Conservation (phyloP, 176 grass and related monocot genomes). For the Otatea glauca region DNA sequence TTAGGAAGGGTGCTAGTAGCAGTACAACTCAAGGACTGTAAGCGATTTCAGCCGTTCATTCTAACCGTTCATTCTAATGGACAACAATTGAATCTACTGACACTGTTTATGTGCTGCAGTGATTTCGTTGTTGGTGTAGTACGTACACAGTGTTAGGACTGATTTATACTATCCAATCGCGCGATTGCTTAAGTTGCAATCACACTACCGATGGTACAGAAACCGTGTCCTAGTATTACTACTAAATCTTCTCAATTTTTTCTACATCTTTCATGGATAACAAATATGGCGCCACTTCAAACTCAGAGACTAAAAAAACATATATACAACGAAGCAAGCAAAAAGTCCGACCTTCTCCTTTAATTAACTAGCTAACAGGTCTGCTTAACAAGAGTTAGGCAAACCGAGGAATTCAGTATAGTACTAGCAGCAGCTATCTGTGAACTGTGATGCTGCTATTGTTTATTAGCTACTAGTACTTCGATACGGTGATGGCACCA, state of each 20-base stretch:
- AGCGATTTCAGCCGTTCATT: too few species aligned
- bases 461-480: neutral
- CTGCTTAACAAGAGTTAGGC: slow-evolving; percentile 32
- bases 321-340: neutral
- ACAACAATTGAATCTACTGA: too few species aligned
- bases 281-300: neutral
- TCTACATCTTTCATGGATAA: neutral
- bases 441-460: slow-evolving; percentile 9
- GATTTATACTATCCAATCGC: too few species aligned
- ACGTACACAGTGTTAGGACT: too few species aligned
- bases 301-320: neutral
- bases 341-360: slow-evolving; percentile 33
- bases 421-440: neutral
- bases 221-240: neutral
- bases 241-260: neutral
- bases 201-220: too few species aligned
- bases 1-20: too few species aligned
- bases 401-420: slow-evolving; percentile 9
- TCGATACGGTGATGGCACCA: slow-evolving; percentile 37
- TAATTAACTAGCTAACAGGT: slow-evolving; percentile 19
- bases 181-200: too few species aligned
- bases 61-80: too few species aligned
- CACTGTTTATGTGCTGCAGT: too few species aligned
- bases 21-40: too few species aligned
- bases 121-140: too few species aligned